Percentiles rank a stretch among this genome's conserved stretches.
phyloP scores from a whole-genome alignment of 257 asterid species.

The Cinchona pubescens region DNA sequence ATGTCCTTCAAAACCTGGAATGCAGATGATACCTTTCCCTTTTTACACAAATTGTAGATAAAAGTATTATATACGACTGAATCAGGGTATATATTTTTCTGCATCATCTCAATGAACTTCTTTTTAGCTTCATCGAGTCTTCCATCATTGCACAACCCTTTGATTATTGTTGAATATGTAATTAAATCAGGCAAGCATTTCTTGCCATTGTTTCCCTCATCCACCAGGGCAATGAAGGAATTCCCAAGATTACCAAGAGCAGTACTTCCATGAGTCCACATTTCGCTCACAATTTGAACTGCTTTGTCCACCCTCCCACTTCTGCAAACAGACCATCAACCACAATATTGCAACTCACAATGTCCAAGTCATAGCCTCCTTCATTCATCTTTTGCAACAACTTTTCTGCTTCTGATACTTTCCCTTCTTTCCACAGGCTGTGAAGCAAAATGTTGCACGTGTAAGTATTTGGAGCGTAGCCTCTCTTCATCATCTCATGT shows the following conservation, averaged over 20 bases:
- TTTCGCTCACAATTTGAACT: constrained; percentile 70
- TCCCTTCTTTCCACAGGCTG: constrained; percentile 93
- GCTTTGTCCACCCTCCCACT: constrained; percentile 81
- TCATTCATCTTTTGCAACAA: constrained; percentile 83
- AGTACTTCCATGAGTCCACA: constrained; percentile 96
- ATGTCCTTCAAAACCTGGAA: constrained; percentile 94
- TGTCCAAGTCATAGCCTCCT: constrained; percentile 65
- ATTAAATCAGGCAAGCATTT: constrained; percentile 77
- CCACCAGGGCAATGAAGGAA: constrained; percentile 71
- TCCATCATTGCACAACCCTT: constrained; percentile 70
- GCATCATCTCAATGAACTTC: constrained; percentile 79
- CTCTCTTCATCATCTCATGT: constrained; percentile 60
- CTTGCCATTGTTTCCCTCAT: constrained; percentile 48
- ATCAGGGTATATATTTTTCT: constrained; percentile 69
- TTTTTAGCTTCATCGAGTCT: constrained; percentile 77
- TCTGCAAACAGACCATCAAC: constrained; percentile 80
- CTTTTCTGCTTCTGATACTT: constrained; percentile 72
- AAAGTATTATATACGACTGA: constrained; percentile 65
- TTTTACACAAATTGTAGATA: constrained; percentile 57
- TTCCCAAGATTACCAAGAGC: constrained; percentile 86
- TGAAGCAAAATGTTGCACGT: constrained; percentile 75
- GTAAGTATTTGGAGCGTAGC: constrained; percentile 63
- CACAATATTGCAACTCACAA: constrained; percentile 85
- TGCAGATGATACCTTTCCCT: constrained; percentile 83
- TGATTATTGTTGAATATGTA: constrained; percentile 77